Conservation (phyloP, 768 basidiomycete species). For the Macrocybe gigantea region DNA sequence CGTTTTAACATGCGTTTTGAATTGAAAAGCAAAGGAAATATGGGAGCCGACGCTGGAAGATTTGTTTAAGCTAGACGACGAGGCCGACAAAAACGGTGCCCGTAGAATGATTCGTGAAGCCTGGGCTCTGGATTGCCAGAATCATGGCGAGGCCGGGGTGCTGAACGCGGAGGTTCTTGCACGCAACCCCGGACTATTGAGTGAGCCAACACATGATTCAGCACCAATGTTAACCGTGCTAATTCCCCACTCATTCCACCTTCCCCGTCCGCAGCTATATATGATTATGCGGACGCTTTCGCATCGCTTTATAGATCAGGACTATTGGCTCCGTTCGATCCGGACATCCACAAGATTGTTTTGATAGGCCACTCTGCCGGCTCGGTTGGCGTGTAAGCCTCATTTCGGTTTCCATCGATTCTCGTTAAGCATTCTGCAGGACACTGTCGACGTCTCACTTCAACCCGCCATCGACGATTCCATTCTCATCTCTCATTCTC, state of each 20-base stretch:
- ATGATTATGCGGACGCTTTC: background rate
- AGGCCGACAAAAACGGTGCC: slow-evolving; percentile 4
- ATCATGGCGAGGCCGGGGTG: slow-evolving; percentile 30
- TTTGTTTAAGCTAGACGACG: slow-evolving; percentile 18
- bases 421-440: slow-evolving; percentile 4
- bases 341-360: slow-evolving; percentile 18
- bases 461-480: slow-evolving; percentile 19
- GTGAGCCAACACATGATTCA: slow-evolving; percentile 12
- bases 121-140: slow-evolving; percentile 35
- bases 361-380: slow-evolving; percentile 29
- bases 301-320: background rate
- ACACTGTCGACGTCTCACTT: slow-evolving; percentile 11
- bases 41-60: slow-evolving; percentile 30
- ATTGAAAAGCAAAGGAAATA: slow-evolving; percentile 27
- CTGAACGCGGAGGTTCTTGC: slow-evolving; percentile 22
- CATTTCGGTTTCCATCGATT: background rate
- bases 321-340: background rate
- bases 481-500: slow-evolving; percentile 24
- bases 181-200: slow-evolving; percentile 11
- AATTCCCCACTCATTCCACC: background rate
- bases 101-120: slow-evolving; percentile 27
- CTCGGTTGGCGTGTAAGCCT: slow-evolving; percentile 21
- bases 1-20: background rate
- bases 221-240: no score
- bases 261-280: background rate